Evolutionary conservation across 73 alveolate genomes (phyloP).

Genomic region (Paraurostyla sp.): DNA sequence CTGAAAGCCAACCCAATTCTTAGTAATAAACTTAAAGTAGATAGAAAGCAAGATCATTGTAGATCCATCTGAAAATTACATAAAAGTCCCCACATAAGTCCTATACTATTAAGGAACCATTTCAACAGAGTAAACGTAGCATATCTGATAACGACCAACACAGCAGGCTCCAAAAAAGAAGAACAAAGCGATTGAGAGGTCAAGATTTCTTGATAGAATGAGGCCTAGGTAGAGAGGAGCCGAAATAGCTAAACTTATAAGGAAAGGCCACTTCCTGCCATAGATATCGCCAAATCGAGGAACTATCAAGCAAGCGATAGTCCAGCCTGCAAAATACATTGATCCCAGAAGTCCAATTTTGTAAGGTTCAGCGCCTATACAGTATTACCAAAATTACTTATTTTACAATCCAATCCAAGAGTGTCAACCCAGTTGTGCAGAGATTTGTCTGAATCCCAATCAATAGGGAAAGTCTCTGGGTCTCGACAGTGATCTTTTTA

Average conservation of each 20-base stretch:
- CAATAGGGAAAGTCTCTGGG: not conserved
- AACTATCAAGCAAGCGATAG: slow-evolving; percentile 1
- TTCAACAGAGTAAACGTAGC: slow-evolving; percentile 52
- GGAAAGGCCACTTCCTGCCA: slow-evolving; percentile 29
- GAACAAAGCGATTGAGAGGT: not conserved
- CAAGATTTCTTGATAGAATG: not conserved
- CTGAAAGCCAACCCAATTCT: slow-evolving; percentile 40
- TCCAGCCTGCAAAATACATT: slow-evolving; percentile 50
- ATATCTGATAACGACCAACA: not conserved
- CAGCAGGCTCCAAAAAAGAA: not conserved
- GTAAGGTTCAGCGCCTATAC: not conserved
- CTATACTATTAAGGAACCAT: slow-evolving; percentile 21
- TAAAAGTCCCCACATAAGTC: slow-evolving; percentile 13
- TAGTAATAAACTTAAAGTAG: slow-evolving; percentile 28
- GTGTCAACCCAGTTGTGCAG: slow-evolving; percentile 54
- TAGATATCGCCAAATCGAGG: slow-evolving; percentile 61
- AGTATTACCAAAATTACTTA: not conserved
- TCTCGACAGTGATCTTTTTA: not conserved
- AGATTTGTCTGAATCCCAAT: not conserved
- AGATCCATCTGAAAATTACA: not conserved
- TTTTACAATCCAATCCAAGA: slow-evolving; percentile 37
- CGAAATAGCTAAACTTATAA: not conserved
- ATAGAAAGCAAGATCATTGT: slow-evolving; percentile 13
- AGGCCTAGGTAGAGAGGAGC: not conserved
- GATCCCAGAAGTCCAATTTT: slow-evolving; percentile 58